Conservation (phyloP, 1,139 yeast genomes). For the Candida neerlandica region DNA sequence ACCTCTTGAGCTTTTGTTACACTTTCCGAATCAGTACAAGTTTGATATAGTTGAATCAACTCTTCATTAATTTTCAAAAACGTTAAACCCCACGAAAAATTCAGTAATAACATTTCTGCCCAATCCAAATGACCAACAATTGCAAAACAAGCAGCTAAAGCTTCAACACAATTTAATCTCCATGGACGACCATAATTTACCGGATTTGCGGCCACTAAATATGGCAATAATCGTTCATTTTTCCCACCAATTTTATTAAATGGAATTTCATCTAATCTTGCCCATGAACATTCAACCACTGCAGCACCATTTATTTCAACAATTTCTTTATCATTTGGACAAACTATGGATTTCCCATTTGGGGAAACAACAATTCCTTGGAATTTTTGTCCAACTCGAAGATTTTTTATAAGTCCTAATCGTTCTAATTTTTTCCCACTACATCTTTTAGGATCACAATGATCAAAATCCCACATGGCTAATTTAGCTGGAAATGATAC, state of each 20-base stretch:
- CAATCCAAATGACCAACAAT: conserved; percentile 90
- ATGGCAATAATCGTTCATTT: conserved; percentile 84
- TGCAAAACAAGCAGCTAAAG: conserved; percentile 95
- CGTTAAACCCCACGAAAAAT: conserved; percentile 92
- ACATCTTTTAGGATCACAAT: conserved; percentile 97
- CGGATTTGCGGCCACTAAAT: conserved; percentile 93
- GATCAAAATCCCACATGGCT: conserved; percentile 97
- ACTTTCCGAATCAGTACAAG: conserved; percentile 80
- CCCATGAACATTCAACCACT: conserved; percentile 99
- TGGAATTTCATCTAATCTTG: conserved; percentile 92
- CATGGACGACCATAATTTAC: conserved; percentile 97
- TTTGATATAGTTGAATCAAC: conserved; percentile 68
- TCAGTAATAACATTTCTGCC: conserved; percentile 75
- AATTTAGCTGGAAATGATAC: conserved; percentile 62
- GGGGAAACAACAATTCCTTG: conserved; percentile 92
- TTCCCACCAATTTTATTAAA: conserved; percentile 90
- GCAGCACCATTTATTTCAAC: conserved; percentile 89
- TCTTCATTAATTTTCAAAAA: conserved; percentile 84
- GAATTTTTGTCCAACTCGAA: conserved; percentile 90
- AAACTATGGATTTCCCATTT: conserved; percentile 86
- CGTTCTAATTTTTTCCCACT: conserved; percentile 94
- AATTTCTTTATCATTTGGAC: conserved; percentile 80
- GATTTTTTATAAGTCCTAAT: conserved; percentile 74
- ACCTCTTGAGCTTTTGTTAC: conserved; percentile 72
- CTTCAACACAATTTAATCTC: conserved; percentile 95